Percentiles rank a stretch among this genome's conserved stretches.
These are phyloP conservation scores for Colletotrichum spaethianum DNA, from an alignment of 2,329 filamentous ascomycete genomes.

Conservation along the genomic window DNA sequence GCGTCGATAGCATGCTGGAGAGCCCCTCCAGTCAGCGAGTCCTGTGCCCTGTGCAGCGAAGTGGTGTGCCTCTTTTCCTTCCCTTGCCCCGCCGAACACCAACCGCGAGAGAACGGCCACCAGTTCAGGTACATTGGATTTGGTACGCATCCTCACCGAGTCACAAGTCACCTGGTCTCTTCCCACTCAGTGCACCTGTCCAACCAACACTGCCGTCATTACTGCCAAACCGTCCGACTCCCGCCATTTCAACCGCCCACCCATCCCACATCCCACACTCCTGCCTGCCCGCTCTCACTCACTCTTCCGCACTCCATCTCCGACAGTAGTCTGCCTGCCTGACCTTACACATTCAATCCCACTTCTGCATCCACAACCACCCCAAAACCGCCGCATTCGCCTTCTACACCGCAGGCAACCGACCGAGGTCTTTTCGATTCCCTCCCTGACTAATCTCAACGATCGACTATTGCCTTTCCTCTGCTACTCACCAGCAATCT, in stretches of 20 bases:
- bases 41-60: not conserved
- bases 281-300: not conserved
- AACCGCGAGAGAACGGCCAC: not conserved
- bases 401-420: slow-evolving; percentile 17
- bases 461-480: not conserved
- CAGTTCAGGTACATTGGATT: not conserved
- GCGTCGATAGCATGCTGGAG: not conserved
- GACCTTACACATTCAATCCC: slow-evolving; percentile 9
- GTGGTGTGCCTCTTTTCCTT: not conserved
- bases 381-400: slow-evolving; percentile 11
- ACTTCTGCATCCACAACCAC: slow-evolving; percentile 5
- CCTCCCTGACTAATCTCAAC: slow-evolving; percentile 25
- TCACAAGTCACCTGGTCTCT: not conserved
- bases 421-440: slow-evolving; percentile 3
- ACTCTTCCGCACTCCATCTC: slow-evolving; percentile 9
- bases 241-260: slow-evolving; percentile 8
- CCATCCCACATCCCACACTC: slow-evolving; percentile 5
- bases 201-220: slow-evolving; percentile 13
- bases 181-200: slow-evolving; percentile 2
- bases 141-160: not conserved
- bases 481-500: not conserved
- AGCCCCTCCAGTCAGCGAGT: not conserved
- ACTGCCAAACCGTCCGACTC: slow-evolving; percentile 11
- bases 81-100: slow-evolving; percentile 5
- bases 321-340: not conserved